Conservation (phyloP, 2,329 filamentous ascomycete genomes). For the Trichoderma lentiforme region DNA sequence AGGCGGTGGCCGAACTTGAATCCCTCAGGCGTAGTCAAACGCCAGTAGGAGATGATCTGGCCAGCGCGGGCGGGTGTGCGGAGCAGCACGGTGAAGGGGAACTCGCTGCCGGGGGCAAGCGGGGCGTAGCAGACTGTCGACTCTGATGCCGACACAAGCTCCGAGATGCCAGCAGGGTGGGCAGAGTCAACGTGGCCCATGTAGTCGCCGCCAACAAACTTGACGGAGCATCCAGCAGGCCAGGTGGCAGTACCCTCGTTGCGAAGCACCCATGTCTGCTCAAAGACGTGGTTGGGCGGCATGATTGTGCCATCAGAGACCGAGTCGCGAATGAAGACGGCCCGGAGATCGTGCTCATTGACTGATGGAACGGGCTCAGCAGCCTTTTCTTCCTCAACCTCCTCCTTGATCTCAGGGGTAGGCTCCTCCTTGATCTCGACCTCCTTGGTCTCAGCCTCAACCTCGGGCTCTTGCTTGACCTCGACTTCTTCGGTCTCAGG, state of each 20-base stretch:
- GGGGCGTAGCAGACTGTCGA: constrained; percentile 71
- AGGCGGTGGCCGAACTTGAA: constrained; percentile 86
- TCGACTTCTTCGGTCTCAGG: constrained; percentile 28
- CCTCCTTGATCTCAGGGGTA: constrained; percentile 23
- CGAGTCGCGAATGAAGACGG: constrained; percentile 73
- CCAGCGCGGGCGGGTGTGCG: constrained; percentile 75
- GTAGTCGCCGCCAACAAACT: constrained; percentile 89
- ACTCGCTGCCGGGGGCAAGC: constrained; percentile 70
- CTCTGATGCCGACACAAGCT: constrained; percentile 75
- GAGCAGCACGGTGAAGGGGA: constrained; percentile 78
- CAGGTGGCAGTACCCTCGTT: constrained; percentile 78
- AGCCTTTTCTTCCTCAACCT: constrained; percentile 26
- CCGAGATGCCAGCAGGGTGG: constrained; percentile 72
- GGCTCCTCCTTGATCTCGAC: constrained; percentile 11
- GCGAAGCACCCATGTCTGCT: constrained; percentile 86
- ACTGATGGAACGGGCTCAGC: constrained; percentile 20
- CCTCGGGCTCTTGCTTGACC: constrained; percentile 24
- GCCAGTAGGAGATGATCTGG: constrained; percentile 93
- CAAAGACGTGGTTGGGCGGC: constrained; percentile 68
- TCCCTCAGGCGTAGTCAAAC: constrained; percentile 77
- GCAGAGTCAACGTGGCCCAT: constrained; percentile 88
- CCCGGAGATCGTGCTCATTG: constrained; percentile 38
- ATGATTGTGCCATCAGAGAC: constrained; percentile 75
- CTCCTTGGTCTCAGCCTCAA: background rate
- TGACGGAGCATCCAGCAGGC: constrained; percentile 86